Conservation (phyloP, 2,329 filamentous ascomycete species). For the Cryoendolithus antarcticus region DNA sequence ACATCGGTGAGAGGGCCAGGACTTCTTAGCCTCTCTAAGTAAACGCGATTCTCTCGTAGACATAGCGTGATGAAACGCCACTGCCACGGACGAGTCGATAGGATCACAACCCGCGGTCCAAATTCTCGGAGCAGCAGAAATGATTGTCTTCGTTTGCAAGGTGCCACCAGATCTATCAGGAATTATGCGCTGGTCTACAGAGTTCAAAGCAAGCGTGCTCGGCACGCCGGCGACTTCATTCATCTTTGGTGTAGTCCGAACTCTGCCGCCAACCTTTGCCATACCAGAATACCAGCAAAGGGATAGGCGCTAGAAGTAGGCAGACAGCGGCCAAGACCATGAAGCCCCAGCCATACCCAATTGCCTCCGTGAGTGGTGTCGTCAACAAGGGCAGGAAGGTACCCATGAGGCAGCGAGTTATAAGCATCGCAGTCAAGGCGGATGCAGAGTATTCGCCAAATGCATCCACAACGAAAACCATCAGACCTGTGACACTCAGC, state of each 20-base stretch:
- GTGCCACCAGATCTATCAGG: no score
- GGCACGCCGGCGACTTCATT: not conserved
- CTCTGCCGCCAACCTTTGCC: conserved; percentile 15
- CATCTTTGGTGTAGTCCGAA: conserved; percentile 14
- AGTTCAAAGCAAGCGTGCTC: no score
- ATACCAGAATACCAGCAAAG: conserved; percentile 16
- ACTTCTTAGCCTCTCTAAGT: no score
- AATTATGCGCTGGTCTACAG: no score
- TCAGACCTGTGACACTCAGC: conserved; percentile 31
- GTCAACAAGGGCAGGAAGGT: conserved; percentile 35
- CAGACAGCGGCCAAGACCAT: conserved; percentile 13
- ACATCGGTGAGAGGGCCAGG: no score
- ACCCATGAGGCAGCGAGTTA: conserved; percentile 31
- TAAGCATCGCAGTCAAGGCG: conserved; percentile 32
- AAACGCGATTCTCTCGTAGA: no score
- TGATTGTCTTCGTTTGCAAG: no score
- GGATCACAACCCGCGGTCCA: no score
- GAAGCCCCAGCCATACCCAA: conserved; percentile 32
- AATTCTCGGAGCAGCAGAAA: no score
- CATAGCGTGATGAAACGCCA: no score
- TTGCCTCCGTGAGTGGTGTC: conserved; percentile 25
- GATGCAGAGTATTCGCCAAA: conserved; percentile 35
- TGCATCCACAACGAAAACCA: conserved; percentile 34
- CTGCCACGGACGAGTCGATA: no score
- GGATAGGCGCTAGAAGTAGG: conserved; percentile 15